Base-by-base conservation (phyloP, 352 stramenopile species). In the Phytophthora chlamydospora region DNA sequence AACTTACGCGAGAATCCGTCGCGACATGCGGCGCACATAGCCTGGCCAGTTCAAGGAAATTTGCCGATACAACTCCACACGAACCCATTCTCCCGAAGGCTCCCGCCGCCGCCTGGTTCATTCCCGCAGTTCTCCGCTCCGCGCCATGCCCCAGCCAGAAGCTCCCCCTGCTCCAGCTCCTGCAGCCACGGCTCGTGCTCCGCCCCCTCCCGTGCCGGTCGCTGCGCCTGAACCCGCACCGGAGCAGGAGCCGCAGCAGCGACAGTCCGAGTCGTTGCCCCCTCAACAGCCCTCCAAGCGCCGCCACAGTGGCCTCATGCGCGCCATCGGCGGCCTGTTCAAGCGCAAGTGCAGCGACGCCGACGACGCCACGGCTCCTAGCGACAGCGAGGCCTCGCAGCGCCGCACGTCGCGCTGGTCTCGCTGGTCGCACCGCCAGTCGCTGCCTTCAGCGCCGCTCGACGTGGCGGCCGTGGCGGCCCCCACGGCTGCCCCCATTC, bases 291-390 rank as follows among this genome's bases (percentile, higher is more conserved):
- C 59, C 16, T 38, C 58, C 21, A 70, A 66, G 42, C 52, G 41
- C 60, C 85, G 80, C 54, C 71, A 70, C 38, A 65, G 71, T 44
- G 67, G 67, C 43, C 65, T 88, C 16, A 76, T 88, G 42, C 73
- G 72, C 17, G 75, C 74, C 12, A 69, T 88, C 49, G 78, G 78
- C 42, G 65, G 71, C 19, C 43, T 88, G 16, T 83, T 86, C 53
- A 71, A 78, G 46, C 78, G 73, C 39, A 73, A 69, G n/a, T 49
- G 50, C 52, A 78, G 56, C 29, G 66, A 69, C 31, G 56, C 52
- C 16, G 67, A 69, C 35, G 53, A 57, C 27, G 35, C 12, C 31
- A 55, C 38, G 27, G 45, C 40, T 14, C 52, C 59, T 17, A 68
- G 51, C 34, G 68, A 65, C 43, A 75, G 58, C 21, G 71, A 75